Percentiles rank a stretch among this genome's conserved stretches.
Conservation (phyloP, 176 grass and related monocot genomes). For the Avena eriantha region DNA sequence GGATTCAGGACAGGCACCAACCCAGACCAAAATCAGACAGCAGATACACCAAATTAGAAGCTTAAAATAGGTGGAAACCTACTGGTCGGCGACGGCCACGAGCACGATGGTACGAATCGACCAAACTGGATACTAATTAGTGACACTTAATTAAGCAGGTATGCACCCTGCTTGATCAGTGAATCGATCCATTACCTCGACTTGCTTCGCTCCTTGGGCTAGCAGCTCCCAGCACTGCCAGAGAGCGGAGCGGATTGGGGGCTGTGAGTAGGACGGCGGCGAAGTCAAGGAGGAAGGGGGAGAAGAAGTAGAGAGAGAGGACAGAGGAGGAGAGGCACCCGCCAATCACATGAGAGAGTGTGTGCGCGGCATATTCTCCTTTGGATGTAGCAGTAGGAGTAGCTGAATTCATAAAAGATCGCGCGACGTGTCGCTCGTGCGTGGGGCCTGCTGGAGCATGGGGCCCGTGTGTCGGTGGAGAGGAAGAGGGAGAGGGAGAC, state of each 20-base stretch:
- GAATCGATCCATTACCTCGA: not conserved
- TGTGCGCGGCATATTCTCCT: not conserved
- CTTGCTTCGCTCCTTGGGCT: not conserved
- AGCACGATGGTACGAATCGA: not conserved
- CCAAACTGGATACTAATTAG: not conserved
- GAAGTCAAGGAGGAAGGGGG: slow-evolving; percentile 23
- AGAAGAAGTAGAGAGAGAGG: not conserved
- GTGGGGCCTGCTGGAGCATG: not conserved
- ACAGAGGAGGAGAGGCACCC: not conserved
- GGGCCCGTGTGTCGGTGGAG: not conserved
- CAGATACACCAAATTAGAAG: not conserved
- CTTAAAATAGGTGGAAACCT: not conserved
- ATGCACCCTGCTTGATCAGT: not conserved
- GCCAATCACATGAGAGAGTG: slow-evolving; percentile 24
- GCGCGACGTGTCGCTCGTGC: not conserved
- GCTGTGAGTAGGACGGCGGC: not conserved
- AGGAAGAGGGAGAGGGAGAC: not conserved
- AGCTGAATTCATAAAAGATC: not conserved
- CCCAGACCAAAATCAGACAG: not conserved
- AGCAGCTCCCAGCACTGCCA: not conserved
- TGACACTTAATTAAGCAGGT: not conserved
- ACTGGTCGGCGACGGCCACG: not conserved
- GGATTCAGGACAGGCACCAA: not conserved
- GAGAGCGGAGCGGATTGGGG: not conserved
- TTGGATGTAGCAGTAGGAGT: no score